These are phyloP conservation scores for Hordeum vulgare DNA, from an alignment of 176 grass and related monocot genomes.

Conservation along the genomic window DNA sequence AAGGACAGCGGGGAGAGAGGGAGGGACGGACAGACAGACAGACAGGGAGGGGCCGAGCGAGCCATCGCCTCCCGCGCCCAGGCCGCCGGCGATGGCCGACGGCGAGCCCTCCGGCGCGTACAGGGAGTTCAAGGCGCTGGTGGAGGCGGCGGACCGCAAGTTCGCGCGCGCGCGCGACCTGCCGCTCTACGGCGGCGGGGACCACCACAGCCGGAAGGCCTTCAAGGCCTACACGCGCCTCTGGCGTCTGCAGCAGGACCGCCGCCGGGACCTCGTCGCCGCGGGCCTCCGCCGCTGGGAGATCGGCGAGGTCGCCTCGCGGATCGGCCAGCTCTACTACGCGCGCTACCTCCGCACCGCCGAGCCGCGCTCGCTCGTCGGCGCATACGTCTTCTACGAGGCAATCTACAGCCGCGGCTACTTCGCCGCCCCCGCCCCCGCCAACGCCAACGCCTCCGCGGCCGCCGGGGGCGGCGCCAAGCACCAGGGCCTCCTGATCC, in stretches of 20 bases:
- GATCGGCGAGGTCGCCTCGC: conserved; percentile 93
- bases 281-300: conserved; percentile 73
- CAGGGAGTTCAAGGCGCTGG: conserved; percentile 52
- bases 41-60: not conserved
- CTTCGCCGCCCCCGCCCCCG: conserved; percentile 41
- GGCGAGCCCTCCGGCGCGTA: conserved; percentile 37
- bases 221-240: conserved; percentile 98
- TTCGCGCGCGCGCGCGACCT: conserved; percentile 92
- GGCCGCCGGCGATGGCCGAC: conserved; percentile 47
- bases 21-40: not conserved
- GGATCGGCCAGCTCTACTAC: conserved; percentile 99
- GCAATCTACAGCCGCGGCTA: conserved; percentile 87
- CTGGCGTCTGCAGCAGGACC: conserved; percentile 81
- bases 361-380: conserved; percentile 86
- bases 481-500: conserved; percentile 55
- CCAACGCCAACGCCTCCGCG: conserved; percentile 1
- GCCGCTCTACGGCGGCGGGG: conserved; percentile 57
- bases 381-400: conserved; percentile 98
- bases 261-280: conserved; percentile 59
- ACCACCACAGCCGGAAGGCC: conserved; percentile 76
- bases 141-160: conserved; percentile 80
- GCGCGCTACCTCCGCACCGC: conserved; percentile 89
- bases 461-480: conserved; percentile 7
- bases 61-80: not conserved
- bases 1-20: not conserved